Base-by-base conservation (phyloP, 164 flowering plant species). In the Umbilicus rupestris region DNA sequence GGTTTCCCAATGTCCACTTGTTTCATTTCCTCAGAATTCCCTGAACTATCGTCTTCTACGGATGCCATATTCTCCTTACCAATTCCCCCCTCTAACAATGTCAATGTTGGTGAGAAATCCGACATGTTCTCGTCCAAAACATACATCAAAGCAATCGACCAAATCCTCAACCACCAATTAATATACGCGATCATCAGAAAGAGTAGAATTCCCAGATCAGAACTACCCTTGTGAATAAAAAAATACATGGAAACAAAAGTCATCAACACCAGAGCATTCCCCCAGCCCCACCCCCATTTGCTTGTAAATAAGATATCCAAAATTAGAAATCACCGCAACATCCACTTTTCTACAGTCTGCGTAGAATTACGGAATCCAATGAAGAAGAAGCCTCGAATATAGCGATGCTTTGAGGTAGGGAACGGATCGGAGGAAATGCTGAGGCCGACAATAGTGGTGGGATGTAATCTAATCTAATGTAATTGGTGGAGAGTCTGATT, bases 1-100 rank as follows among this genome's bases (percentile, higher is more conserved):
- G 87, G 89, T 66, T 78, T 83, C 11, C 81, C 81, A 70, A 42
- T 72, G 1, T 63, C 33, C 22, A 66, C 44, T n/a, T 77, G 81
- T 62, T 75, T 79, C 55, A 68, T 19, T 30, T 69, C 72, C 66
- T 76, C 75, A 20, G 73, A 68, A 50, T 62, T 71, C 30, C 71
- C 78, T 0, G 73, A 68, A 46, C 24, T 70, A 20, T n/a, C n/a
- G n/a, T 73, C 76, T 71, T 73, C 80, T 59, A 75, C 81, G 46
- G 59, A 58, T n/a, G 46, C 39, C 12, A 76, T 63, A 22, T 45
- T 67, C 65, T 49, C 69, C 15, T 75, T 79, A 42, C 65, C 75
- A 59, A 49, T 74, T 39, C 74, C 72, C 24, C 78, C 75, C 44
- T 83, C 87, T 62, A 80, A 44, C 11, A 75, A 17, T 2, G 71